Evolutionary conservation across 805 yeast species (phyloP).

Genomic region (Lipomyces starkeyi): DNA sequence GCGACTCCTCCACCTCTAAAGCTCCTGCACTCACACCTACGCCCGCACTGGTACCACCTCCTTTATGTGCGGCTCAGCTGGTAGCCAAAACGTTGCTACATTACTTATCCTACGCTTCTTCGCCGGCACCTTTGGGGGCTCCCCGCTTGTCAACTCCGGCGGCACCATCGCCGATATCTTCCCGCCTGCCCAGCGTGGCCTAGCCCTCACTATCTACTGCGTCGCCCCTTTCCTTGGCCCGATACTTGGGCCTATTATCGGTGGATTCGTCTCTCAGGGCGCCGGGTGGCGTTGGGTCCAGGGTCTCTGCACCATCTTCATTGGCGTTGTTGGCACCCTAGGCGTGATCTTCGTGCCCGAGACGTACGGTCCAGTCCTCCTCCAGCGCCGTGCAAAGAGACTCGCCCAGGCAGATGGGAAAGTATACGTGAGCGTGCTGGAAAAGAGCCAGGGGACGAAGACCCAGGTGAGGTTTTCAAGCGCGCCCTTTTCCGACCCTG

Average conservation of each 20-base stretch:
- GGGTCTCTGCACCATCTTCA: constrained; percentile 65
- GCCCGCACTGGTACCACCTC: no score
- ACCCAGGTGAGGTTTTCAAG: constrained; percentile 20
- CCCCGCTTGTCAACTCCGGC: constrained; percentile 85
- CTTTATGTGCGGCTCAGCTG: no score
- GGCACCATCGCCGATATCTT: constrained; percentile 57
- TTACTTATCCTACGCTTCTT: constrained; percentile 73
- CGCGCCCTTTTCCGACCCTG: constrained; percentile 61
- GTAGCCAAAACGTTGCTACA: constrained; percentile 56
- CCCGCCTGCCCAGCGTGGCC: constrained; percentile 3
- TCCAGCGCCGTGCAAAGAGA: constrained; percentile 59
- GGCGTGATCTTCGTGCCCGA: constrained; percentile 63
- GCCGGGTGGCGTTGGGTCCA: constrained; percentile 58
- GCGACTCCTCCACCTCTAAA: no score
- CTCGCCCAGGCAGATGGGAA: constrained; percentile 58
- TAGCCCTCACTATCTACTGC: constrained; percentile 10
- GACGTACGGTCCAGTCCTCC: constrained; percentile 84
- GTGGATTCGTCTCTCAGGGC: constrained; percentile 62
- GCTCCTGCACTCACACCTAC: no score
- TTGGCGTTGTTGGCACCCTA: constrained; percentile 54
- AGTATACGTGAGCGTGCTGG: constrained; percentile 62
- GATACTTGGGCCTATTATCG: constrained; percentile 51
- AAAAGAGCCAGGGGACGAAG: constrained; percentile 51
- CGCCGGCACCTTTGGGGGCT: constrained; percentile 78
- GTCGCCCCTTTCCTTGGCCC: constrained; percentile 51